Percentiles rank a stretch among this genome's conserved stretches.
Conservation (phyloP, 805 yeast genomes). For the Tetrapisispora phaffii region DNA sequence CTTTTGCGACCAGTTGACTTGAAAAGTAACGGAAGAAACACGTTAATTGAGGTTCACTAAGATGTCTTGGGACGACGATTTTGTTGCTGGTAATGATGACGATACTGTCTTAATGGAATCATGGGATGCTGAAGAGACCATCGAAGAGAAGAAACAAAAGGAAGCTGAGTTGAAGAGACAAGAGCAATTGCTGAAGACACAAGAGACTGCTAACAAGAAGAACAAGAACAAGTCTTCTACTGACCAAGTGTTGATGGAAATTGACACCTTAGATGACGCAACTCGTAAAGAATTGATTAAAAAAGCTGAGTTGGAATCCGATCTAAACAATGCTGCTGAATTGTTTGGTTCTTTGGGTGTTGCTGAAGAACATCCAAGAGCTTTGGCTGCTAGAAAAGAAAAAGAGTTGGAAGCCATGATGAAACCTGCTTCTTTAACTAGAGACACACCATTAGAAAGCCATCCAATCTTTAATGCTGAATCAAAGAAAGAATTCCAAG, state of each 20-base stretch:
- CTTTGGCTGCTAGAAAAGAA: conserved; percentile 30
- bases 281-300: conserved; percentile 67
- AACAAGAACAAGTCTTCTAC: conserved; percentile 29
- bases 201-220: conserved; percentile 17
- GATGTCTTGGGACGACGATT: conserved; percentile 73
- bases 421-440: conserved; percentile 25
- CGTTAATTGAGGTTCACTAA: background rate
- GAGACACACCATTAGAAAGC: conserved; percentile 49
- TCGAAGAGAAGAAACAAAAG: conserved; percentile 63
- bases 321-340: conserved; percentile 87
- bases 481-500: conserved; percentile 69
- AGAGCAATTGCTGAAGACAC: conserved; percentile 30
- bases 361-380: conserved; percentile 40
- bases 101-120: conserved; percentile 47
- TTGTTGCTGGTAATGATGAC: conserved; percentile 46
- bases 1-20: background rate
- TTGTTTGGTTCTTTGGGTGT: conserved; percentile 67
- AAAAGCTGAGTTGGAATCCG: conserved; percentile 75
- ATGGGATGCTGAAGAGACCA: conserved; percentile 78
- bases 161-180: conserved; percentile 54
- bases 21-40: background rate
- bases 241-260: conserved; percentile 38
- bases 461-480: conserved; percentile 78
- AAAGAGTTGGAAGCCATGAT: conserved; percentile 28
- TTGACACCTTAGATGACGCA: conserved; percentile 60